phyloP scores from a whole-genome alignment of 495 filamentous ascomycete genomes.

The Xylaria curta region DNA sequence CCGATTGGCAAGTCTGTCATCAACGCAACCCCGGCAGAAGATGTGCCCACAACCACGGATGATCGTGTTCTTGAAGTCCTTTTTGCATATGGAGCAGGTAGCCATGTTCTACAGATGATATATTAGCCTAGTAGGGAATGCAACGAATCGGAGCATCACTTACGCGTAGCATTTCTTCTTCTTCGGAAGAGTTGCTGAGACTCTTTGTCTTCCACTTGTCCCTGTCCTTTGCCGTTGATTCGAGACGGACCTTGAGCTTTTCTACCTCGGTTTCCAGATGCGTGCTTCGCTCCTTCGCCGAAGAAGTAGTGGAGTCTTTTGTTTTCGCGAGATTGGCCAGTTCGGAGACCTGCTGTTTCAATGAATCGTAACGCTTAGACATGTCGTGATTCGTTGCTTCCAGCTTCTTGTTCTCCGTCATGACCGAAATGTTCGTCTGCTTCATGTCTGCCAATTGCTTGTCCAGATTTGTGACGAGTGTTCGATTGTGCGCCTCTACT shows the following conservation, averaged over 20 bases:
- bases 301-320: conserved; percentile 72
- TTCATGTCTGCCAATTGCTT: conserved; percentile 85
- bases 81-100: conserved; percentile 86
- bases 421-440: conserved; percentile 70
- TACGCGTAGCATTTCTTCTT: conserved; percentile 84
- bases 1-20: conserved; percentile 82
- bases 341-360: conserved; percentile 78
- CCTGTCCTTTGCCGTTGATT: conserved; percentile 75
- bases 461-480: conserved; percentile 79
- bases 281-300: conserved; percentile 66
- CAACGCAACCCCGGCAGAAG: conserved; percentile 89
- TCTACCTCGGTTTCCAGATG: conserved; percentile 72
- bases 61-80: conserved; percentile 90
- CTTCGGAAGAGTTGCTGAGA: conserved; percentile 76
- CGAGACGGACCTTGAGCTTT: conserved; percentile 71
- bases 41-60: conserved; percentile 96
- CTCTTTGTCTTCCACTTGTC: conserved; percentile 84
- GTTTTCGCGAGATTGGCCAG: conserved; percentile 71
- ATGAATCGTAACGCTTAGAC: conserved; percentile 67
- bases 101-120: conserved; percentile 70
- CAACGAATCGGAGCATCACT: conserved; percentile 43
- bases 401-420: conserved; percentile 70
- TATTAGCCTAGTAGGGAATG: conserved; percentile 25
- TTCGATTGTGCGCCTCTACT: conserved; percentile 67
- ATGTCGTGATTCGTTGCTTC: conserved; percentile 75